Conservation (phyloP, 1,139 yeast genomes). For the Candida dubliniensis region DNA sequence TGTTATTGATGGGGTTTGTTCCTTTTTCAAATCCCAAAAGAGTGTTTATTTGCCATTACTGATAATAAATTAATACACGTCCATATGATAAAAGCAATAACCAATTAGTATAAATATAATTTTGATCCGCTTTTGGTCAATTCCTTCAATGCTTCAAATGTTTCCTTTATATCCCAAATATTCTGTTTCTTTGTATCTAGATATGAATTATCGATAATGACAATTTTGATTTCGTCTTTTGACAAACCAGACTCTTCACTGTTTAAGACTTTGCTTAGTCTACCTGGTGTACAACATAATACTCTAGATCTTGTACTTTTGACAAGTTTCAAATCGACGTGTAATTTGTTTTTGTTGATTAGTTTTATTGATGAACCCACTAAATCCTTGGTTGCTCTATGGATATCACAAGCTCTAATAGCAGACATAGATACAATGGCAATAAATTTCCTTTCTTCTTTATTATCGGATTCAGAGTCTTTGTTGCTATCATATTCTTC, state of each 20-base stretch:
- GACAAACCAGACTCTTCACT: conserved; percentile 39
- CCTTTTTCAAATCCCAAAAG: conserved; percentile 32
- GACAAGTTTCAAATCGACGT: conserved; percentile 56
- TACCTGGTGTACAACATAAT: conserved; percentile 66
- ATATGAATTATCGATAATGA: conserved; percentile 64
- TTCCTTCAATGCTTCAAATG: conserved; percentile 39
- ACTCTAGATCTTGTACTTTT: conserved; percentile 51
- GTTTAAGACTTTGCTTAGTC: conserved; percentile 52
- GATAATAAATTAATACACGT: conserved; percentile 13
- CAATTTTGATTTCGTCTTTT: conserved; percentile 50
- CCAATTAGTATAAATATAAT: conserved; percentile 45
- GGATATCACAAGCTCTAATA: conserved; percentile 69
- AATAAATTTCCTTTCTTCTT: conserved; percentile 44
- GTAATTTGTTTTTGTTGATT: conserved; percentile 64
- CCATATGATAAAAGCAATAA: background rate
- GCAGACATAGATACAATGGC: conserved; percentile 70
- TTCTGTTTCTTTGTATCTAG: conserved; percentile 64
- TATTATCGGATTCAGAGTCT: conserved; percentile 11
- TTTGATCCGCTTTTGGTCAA: conserved; percentile 46
- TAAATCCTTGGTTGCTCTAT: conserved; percentile 56
- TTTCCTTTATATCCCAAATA: conserved; percentile 60
- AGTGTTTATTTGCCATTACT: conserved; percentile 38
- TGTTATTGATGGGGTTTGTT: conserved; percentile 25
- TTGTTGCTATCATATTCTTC: conserved; percentile 7
- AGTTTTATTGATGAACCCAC: conserved; percentile 61